Percentiles rank a stretch among this genome's conserved stretches.
Evolutionary conservation across 805 yeast genomes (phyloP).

Genomic region (Ascoidea tarda): DNA sequence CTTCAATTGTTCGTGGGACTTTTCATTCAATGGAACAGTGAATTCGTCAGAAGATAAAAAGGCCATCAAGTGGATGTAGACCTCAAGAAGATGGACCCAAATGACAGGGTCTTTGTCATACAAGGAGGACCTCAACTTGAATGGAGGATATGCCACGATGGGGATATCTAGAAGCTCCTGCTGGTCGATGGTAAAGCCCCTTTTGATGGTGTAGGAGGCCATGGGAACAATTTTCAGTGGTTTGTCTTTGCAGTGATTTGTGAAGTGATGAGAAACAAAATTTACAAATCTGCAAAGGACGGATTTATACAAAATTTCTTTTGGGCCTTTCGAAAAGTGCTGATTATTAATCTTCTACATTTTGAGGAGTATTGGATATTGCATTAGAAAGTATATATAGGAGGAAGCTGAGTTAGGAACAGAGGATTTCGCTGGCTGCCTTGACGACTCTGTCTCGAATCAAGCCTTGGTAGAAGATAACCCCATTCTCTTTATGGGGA

Average conservation of each 20-base stretch:
- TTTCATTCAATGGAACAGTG: slow-evolving; percentile 27
- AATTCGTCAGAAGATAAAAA: slow-evolving; percentile 24
- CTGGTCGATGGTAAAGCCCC: slow-evolving; percentile 4
- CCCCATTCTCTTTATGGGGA: slow-evolving; percentile 17
- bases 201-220: background rate
- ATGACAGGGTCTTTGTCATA: slow-evolving; percentile 77
- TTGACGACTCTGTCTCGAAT: background rate
- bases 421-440: too few relatives aligned
- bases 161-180: slow-evolving; percentile 19
- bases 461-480: slow-evolving; percentile 6
- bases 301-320: too few relatives aligned
- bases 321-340: too few relatives aligned
- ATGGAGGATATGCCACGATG: slow-evolving; percentile 62
- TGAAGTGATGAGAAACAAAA: too few relatives aligned
- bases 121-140: slow-evolving; percentile 58
- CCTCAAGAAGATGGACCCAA: slow-evolving; percentile 61
- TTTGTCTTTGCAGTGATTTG: too few relatives aligned
- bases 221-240: too few relatives aligned
- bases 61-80: slow-evolving; percentile 40
- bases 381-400: too few relatives aligned
- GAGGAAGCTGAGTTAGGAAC: too few relatives aligned
- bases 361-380: too few relatives aligned
- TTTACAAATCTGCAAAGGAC: too few relatives aligned
- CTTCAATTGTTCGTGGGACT: slow-evolving; percentile 44
- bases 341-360: too few relatives aligned